Evolutionary conservation across 2,329 filamentous ascomycete species (phyloP).

Genomic region (Helotiales sp.): DNA sequence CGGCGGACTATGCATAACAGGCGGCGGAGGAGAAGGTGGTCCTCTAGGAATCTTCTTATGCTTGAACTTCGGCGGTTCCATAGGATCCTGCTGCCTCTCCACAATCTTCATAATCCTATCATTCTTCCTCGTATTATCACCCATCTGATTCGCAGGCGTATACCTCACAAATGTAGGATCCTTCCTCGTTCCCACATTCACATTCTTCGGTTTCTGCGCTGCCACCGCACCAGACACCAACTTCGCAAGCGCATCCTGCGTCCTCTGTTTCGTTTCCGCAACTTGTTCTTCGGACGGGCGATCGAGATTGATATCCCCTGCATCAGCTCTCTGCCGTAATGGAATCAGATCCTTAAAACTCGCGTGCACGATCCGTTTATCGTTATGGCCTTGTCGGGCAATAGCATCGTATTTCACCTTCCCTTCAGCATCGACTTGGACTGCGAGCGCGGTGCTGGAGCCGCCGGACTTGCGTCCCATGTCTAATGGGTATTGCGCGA

Average conservation of each 20-base stretch:
- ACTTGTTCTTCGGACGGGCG: slow-evolving; percentile 85
- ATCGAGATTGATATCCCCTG: slow-evolving; percentile 85
- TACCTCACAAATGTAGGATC: slow-evolving; percentile 95
- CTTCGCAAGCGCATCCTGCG: slow-evolving; percentile 78
- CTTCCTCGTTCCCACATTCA: slow-evolving; percentile 75
- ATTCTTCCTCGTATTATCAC: slow-evolving; percentile 78
- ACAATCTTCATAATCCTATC: slow-evolving; percentile 99
- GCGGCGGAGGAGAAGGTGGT: slow-evolving; percentile 87
- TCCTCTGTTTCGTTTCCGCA: slow-evolving; percentile 79
- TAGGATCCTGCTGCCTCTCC: slow-evolving; percentile 86
- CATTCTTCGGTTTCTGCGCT: slow-evolving; percentile 93
- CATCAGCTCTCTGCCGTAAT: slow-evolving; percentile 86
- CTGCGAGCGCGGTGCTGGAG: slow-evolving; percentile 82
- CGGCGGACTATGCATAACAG: slow-evolving; percentile 92
- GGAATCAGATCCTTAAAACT: slow-evolving; percentile 98
- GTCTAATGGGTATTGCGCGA: slow-evolving; percentile 93
- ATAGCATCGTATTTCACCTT: slow-evolving; percentile 98
- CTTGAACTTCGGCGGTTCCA: slow-evolving; percentile 98
- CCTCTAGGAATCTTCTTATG: slow-evolving; percentile 97
- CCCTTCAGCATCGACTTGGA: slow-evolving; percentile 87
- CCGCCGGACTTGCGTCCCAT: slow-evolving; percentile 79
- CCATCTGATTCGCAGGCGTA: slow-evolving; percentile 96
- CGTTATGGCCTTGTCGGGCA: slow-evolving; percentile 82
- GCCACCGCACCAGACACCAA: slow-evolving; percentile 84
- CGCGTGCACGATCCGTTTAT: slow-evolving; percentile 83